These are phyloP conservation scores for Geosiphon pyriformis DNA, from an alignment of 192 early-diverging fungal species.

Conservation along the genomic window DNA sequence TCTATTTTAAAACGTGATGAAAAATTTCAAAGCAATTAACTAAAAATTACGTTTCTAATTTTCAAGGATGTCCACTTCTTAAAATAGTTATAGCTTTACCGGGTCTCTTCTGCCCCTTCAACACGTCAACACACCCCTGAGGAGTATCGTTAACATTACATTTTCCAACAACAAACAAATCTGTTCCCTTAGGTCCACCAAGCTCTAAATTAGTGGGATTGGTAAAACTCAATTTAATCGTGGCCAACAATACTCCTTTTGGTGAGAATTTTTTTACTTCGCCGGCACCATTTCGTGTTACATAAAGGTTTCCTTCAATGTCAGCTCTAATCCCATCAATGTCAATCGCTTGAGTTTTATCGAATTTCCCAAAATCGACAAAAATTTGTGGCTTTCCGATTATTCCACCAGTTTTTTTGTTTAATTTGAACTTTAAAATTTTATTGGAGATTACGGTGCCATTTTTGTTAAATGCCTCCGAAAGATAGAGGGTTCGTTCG, in stretches of 20 bases:
- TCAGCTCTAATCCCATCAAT: slow-evolving; percentile 55
- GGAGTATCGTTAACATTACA: slow-evolving; percentile 34
- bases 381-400: slow-evolving; percentile 29
- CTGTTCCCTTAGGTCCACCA: slow-evolving; percentile 38
- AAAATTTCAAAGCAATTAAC: too few relatives aligned
- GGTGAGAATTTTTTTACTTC: slow-evolving; percentile 45
- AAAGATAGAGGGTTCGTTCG: slow-evolving; percentile 49
- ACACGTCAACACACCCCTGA: slow-evolving; percentile 43
- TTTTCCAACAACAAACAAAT: slow-evolving; percentile 46
- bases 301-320: slow-evolving; percentile 47
- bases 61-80: background rate
- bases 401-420: slow-evolving; percentile 29
- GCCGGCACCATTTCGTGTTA: slow-evolving; percentile 45
- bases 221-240: slow-evolving; percentile 31
- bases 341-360: slow-evolving; percentile 37
- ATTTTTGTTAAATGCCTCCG: slow-evolving; percentile 42
- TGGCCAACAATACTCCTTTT: slow-evolving; percentile 29
- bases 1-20: too few relatives aligned
- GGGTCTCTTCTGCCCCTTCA: background rate
- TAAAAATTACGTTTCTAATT: too few relatives aligned
- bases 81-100: slow-evolving; percentile 4
- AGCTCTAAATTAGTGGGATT: slow-evolving; percentile 45
- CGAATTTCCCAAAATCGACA: slow-evolving; percentile 43
- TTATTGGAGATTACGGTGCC: slow-evolving; percentile 39
- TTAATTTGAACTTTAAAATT: slow-evolving; percentile 43